phyloP scores from a whole-genome alignment of 345 rosid genomes.

The Iberis pinnata region DNA sequence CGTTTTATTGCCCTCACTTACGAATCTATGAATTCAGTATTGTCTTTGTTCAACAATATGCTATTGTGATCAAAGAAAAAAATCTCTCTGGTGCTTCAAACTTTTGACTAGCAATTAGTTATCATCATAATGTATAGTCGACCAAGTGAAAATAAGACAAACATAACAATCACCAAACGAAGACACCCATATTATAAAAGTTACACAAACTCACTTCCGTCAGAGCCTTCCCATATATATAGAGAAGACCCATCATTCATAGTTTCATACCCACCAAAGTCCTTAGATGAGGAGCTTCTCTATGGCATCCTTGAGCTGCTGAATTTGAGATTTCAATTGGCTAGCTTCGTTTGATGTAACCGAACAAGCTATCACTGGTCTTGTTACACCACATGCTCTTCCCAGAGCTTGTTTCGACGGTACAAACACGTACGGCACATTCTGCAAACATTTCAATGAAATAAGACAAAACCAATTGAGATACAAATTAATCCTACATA shows the following conservation, averaged over 20 bases:
- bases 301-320: conserved; percentile 84
- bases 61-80: no score
- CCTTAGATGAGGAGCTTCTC: conserved; percentile 81
- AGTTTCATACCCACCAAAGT: neutral
- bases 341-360: conserved; percentile 88
- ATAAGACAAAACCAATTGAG: neutral
- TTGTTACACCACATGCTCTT: conserved; percentile 91
- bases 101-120: no score
- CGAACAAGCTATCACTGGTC: conserved; percentile 85
- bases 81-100: no score
- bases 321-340: conserved; percentile 78
- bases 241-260: conserved; percentile 79
- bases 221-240: conserved; percentile 26
- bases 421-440: conserved; percentile 93
- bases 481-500: neutral
- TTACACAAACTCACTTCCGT: conserved; percentile 25
- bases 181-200: no score
- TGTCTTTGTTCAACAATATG: no score
- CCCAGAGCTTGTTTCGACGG: conserved; percentile 92
- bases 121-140: no score
- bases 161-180: no score
- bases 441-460: conserved; percentile 38
- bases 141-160: no score
- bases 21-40: no score
- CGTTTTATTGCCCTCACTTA: no score